A percentile compares a stretch with the other conserved stretches of the same genome.
Evolutionary conservation across 352 stramenopile genomes (phyloP).

Genomic region (Phytophthora constricta): DNA sequence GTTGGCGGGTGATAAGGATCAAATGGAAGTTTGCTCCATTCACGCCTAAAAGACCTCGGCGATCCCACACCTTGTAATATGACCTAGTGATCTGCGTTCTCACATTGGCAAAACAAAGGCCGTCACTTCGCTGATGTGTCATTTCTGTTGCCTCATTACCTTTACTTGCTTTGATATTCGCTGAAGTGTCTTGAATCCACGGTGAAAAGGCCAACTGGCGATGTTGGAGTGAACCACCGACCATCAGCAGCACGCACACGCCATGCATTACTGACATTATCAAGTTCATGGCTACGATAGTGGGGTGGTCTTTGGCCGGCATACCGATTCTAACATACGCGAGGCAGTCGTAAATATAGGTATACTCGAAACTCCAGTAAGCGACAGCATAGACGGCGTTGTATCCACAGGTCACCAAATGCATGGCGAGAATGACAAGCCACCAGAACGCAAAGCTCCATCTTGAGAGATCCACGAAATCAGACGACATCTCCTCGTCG

Average conservation of each 20-base stretch:
- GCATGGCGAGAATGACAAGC: conserved; percentile 11
- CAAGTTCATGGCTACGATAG: neutral
- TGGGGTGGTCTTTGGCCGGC: neutral
- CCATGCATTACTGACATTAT: conserved; percentile 5
- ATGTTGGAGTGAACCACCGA: neutral
- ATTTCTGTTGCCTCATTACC: neutral
- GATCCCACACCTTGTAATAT: neutral
- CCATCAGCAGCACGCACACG: conserved; percentile 6
- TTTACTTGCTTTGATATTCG: neutral
- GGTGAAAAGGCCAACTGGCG: neutral
- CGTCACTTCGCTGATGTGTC: too few relatives aligned
- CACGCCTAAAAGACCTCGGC: conserved; percentile 3
- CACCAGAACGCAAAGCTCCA: conserved; percentile 15
- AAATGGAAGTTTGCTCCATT: conserved; percentile 31
- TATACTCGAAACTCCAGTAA: neutral
- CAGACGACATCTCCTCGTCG: too few relatives aligned
- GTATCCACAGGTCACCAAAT: conserved; percentile 11
- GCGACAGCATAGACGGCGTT: conserved; percentile 6
- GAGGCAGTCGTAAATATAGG: neutral
- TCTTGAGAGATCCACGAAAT: neutral
- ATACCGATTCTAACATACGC: conserved; percentile 9
- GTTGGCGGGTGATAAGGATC: conserved; percentile 24
- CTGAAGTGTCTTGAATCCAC: neutral
- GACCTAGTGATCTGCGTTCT: neutral
- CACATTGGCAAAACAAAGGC: neutral